Percentiles rank a stretch among this genome's conserved stretches.
These are phyloP conservation scores for Apiotrichum porosum DNA, from an alignment of 1,284 basidiomycete genomes.

Conservation along the genomic window DNA sequence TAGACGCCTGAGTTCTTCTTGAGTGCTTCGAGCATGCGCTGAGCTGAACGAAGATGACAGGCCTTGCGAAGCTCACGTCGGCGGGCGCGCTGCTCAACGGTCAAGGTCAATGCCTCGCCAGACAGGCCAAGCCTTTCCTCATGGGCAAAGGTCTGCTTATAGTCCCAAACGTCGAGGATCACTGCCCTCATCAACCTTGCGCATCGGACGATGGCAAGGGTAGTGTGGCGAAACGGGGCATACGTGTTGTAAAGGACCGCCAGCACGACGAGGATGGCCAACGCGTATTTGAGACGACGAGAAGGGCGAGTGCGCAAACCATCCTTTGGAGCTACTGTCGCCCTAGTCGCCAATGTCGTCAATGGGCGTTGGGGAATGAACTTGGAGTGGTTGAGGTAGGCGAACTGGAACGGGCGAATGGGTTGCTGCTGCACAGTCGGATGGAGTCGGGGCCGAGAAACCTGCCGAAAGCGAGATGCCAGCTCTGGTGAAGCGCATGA, in stretches of 20 bases:
- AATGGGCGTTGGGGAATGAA: too few species aligned
- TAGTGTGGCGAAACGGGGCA: conserved; percentile 49
- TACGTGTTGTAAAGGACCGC: conserved; percentile 47
- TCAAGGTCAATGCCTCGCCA: conserved; percentile 44
- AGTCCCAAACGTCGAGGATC: conserved; percentile 63
- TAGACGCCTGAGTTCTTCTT: conserved; percentile 70
- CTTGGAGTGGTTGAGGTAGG: too few species aligned
- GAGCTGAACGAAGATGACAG: conserved; percentile 76
- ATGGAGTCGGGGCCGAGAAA: too few species aligned
- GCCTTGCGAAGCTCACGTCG: conserved; percentile 60
- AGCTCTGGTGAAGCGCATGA: too few species aligned
- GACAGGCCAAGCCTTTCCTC: conserved; percentile 24
- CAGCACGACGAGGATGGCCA: conserved; percentile 29
- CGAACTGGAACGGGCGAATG: too few species aligned
- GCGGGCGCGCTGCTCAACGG: conserved; percentile 50
- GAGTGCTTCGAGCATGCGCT: conserved; percentile 69
- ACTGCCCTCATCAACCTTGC: conserved; percentile 56
- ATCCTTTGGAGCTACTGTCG: too few species aligned
- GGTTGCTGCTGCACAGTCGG: too few species aligned
- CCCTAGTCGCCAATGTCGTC: too few species aligned
- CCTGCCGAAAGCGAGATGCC: too few species aligned
- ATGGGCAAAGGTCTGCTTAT: conserved; percentile 69
- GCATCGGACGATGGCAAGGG: conserved; percentile 59
- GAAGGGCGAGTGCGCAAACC: background rate
- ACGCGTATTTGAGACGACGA: background rate